Conservation (phyloP, 306 rosid species). For the Trifolium pratense region DNA sequence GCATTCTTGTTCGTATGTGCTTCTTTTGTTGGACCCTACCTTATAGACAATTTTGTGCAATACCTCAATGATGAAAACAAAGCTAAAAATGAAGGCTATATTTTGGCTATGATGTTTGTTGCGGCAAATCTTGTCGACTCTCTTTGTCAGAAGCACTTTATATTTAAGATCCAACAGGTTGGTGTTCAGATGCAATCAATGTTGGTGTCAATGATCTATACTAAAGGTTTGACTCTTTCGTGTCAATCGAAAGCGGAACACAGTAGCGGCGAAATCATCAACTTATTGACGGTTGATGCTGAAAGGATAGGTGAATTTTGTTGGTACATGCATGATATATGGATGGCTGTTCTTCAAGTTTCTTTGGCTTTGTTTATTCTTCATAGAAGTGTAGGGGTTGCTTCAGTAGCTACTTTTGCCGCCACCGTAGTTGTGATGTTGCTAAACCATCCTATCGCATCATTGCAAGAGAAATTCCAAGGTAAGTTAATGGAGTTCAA, state of each 20-base stretch:
- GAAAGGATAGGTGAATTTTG: conserved; percentile 67
- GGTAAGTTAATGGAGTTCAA: conserved; percentile 81
- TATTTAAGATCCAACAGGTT: conserved; percentile 61
- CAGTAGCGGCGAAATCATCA: conserved; percentile 77
- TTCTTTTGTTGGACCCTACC: conserved; percentile 83
- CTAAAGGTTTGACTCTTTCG: conserved; percentile 73
- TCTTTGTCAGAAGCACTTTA: conserved; percentile 64
- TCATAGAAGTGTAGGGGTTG: conserved; percentile 76
- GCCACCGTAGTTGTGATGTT: conserved; percentile 72
- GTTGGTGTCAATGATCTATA: conserved; percentile 64
- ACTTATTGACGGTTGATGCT: conserved; percentile 89
- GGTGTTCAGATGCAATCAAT: conserved; percentile 66
- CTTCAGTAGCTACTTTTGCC: conserved; percentile 69
- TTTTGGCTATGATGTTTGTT: conserved; percentile 61
- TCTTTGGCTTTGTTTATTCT: conserved; percentile 67
- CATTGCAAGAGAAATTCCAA: conserved; percentile 70
- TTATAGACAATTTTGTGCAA: conserved; percentile 73
- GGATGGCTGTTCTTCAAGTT: conserved; percentile 72
- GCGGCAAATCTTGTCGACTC: conserved; percentile 76
- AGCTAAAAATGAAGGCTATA: conserved; percentile 62
- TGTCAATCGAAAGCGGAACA: conserved; percentile 60
- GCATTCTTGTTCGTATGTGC: conserved; percentile 53
- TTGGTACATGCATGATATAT: conserved; percentile 75
- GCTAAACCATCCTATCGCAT: conserved; percentile 70
- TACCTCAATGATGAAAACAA: conserved; percentile 63